Conservation (phyloP, 2,329 filamentous ascomycete species). For the Claviceps sp. region DNA sequence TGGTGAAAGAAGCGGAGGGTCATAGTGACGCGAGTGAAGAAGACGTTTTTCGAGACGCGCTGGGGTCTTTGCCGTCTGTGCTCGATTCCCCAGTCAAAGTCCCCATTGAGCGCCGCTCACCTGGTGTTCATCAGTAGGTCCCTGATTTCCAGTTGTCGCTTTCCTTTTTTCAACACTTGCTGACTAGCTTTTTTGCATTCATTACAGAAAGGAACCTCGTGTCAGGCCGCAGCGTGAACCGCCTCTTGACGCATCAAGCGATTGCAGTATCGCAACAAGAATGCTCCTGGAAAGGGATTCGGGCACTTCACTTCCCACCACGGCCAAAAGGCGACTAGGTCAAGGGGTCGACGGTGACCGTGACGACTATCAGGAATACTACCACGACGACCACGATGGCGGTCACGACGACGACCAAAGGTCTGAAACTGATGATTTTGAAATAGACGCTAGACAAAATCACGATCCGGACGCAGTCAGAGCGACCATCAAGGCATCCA, state of each 20-base stretch:
- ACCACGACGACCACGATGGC: slow-evolving; percentile 10
- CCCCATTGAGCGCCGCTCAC: not conserved
- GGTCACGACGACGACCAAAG: too few relatives aligned
- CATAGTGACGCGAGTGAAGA: not conserved
- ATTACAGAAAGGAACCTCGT: too few relatives aligned
- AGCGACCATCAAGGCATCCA: slow-evolving; percentile 3
- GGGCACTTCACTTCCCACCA: not conserved
- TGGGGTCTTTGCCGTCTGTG: not conserved
- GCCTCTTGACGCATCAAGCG: not conserved
- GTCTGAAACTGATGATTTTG: slow-evolving; percentile 11
- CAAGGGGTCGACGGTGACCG: not conserved
- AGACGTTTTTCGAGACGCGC: not conserved
- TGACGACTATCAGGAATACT: not conserved
- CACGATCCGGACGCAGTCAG: slow-evolving; percentile 11
- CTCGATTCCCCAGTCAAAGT: not conserved
- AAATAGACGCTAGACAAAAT: slow-evolving; percentile 15
- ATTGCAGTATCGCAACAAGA: not conserved
- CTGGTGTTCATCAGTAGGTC: slow-evolving; percentile 1
- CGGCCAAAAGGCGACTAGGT: not conserved
- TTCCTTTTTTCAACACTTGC: not conserved
- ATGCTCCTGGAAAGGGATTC: not conserved
- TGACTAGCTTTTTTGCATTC: not conserved
- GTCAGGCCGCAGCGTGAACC: not conserved
- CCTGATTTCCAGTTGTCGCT: not conserved
- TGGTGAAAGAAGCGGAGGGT: not conserved